Conservation (phyloP, 805 yeast genomes). For the Candida stauntonica region DNA sequence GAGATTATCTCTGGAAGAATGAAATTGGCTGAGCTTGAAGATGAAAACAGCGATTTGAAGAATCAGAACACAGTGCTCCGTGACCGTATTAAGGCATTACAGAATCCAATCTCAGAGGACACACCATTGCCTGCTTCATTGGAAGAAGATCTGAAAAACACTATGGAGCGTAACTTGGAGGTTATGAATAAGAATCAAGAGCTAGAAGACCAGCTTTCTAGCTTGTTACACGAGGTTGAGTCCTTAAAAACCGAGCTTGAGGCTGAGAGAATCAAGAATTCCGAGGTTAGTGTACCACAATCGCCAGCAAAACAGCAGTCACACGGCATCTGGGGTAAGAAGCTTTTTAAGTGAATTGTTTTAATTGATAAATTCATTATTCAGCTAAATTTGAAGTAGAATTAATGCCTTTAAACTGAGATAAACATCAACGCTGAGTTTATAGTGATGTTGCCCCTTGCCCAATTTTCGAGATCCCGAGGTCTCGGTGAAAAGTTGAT, state of each 20-base stretch:
- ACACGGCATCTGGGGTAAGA: constrained; percentile 22
- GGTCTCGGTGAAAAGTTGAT: too few species aligned
- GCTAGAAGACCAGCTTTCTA: constrained; percentile 48
- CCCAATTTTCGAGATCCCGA: too few species aligned
- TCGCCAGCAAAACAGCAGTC: constrained; percentile 3
- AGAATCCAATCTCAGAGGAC: constrained; percentile 28
- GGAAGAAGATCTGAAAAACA: constrained; percentile 49
- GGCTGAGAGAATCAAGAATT: constrained; percentile 2
- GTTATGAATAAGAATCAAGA: constrained; percentile 61
- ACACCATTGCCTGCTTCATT: constrained; percentile 35
- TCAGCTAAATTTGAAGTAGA: too few species aligned
- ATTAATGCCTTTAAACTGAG: too few species aligned
- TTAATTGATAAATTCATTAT: too few species aligned
- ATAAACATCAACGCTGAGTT: too few species aligned
- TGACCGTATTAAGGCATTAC: constrained; percentile 29
- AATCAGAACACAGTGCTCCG: constrained; percentile 44
- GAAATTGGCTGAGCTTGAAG: constrained; percentile 65
- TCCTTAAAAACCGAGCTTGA: constrained; percentile 28
- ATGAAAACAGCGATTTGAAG: constrained; percentile 63
- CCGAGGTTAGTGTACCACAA: neutral
- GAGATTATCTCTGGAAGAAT: constrained; percentile 80
- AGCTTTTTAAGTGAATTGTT: constrained; percentile 18
- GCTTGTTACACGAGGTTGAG: constrained; percentile 39
- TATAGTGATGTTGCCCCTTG: too few species aligned
- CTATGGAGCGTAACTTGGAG: constrained; percentile 58